A percentile compares a stretch with the other conserved stretches of the same genome.
These are phyloP conservation scores for Periglandula ipomoeae DNA, from an alignment of 2,329 filamentous ascomycete genomes.

Conservation along the genomic window DNA sequence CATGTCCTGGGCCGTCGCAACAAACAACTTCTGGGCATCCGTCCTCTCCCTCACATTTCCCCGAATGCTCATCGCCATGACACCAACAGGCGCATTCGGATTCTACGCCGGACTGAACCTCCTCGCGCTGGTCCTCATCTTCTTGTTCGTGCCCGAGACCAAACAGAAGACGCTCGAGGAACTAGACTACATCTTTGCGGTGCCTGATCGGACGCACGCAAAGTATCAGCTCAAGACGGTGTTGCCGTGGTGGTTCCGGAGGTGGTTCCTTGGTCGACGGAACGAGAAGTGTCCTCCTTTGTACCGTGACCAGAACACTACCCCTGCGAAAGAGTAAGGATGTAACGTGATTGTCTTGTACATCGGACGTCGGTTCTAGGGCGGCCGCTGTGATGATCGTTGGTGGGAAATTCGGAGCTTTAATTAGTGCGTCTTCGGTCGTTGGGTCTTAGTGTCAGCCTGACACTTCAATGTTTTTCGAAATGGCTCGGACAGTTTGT, in stretches of 20 bases:
- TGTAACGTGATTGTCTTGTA: neutral
- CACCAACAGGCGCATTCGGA: slow-evolving; percentile 24
- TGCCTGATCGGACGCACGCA: slow-evolving; percentile 31
- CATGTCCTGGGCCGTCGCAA: slow-evolving; percentile 29
- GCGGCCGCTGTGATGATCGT: no score
- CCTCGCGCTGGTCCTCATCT: slow-evolving; percentile 36
- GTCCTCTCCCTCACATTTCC: slow-evolving; percentile 22
- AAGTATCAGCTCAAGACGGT: slow-evolving; percentile 28
- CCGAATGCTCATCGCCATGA: slow-evolving; percentile 22
- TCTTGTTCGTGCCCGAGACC: slow-evolving; percentile 40
- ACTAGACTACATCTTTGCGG: slow-evolving; percentile 38
- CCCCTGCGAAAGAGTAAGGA: neutral
- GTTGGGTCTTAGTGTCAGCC: no score
- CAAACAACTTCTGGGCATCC: slow-evolving; percentile 21
- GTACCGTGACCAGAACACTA: slow-evolving; percentile 2
- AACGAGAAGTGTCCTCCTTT: slow-evolving; percentile 8
- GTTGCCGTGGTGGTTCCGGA: slow-evolving; percentile 28
- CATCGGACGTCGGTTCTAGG: neutral
- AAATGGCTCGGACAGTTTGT: no score
- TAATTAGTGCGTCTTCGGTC: no score
- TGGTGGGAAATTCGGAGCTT: no score
- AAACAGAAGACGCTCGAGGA: slow-evolving; percentile 42
- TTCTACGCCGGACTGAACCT: slow-evolving; percentile 40
- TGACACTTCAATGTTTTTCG: no score
- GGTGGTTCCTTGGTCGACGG: slow-evolving; percentile 10